A percentile compares a stretch with the other conserved stretches of the same genome.
These are phyloP conservation scores for Caloboletus inedulis DNA, from an alignment of 1,284 basidiomycete species.

Conservation along the genomic window DNA sequence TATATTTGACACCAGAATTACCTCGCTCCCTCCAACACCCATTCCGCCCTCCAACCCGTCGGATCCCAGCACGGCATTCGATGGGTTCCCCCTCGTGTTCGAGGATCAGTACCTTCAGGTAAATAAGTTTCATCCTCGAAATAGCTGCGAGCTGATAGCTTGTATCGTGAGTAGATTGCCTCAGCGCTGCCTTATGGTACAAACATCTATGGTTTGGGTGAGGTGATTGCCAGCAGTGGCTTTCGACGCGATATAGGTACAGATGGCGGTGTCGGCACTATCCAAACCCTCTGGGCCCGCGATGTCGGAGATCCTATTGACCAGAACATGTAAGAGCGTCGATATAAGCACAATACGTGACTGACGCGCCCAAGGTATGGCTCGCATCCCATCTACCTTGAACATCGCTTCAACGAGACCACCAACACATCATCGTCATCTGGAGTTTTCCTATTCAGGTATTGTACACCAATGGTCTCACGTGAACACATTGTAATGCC, in stretches of 20 bases:
- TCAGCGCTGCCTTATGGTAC: conserved; percentile 61
- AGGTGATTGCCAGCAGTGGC: conserved; percentile 65
- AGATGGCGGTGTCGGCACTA: conserved; percentile 50
- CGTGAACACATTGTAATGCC: neutral
- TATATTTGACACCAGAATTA: conserved; percentile 70
- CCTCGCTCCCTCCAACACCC: conserved; percentile 54
- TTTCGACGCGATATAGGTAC: conserved; percentile 60
- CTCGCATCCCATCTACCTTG: conserved; percentile 65
- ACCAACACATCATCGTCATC: conserved; percentile 55
- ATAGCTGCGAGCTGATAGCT: neutral
- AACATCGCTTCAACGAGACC: conserved; percentile 54
- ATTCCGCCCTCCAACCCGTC: conserved; percentile 45
- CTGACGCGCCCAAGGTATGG: conserved; percentile 47
- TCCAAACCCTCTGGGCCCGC: conserved; percentile 72
- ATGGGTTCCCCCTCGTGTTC: conserved; percentile 68
- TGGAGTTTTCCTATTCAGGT: conserved; percentile 69
- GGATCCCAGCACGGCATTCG: conserved; percentile 50
- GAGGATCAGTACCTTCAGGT: conserved; percentile 69
- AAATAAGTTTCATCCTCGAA: neutral
- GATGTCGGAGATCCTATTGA: conserved; percentile 60
- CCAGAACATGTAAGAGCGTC: conserved; percentile 50
- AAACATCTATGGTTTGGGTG: conserved; percentile 78
- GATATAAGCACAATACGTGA: neutral
- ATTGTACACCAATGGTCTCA: neutral
- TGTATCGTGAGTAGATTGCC: conserved; percentile 44